Evolutionary conservation across 345 rosid genomes (phyloP).

Genomic region (Gynandropsis gynandra): DNA sequence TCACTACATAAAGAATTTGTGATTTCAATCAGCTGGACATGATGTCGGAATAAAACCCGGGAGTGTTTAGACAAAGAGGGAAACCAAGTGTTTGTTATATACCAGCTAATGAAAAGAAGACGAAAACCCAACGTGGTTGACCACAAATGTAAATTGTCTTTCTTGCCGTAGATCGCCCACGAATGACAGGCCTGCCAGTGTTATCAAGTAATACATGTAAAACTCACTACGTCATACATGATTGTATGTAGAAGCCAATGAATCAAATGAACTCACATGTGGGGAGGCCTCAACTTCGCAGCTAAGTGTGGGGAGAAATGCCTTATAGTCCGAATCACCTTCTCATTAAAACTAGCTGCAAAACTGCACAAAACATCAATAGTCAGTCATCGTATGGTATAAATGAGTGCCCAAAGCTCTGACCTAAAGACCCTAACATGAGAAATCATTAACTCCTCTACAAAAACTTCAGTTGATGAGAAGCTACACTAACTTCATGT

Average conservation of each 20-base stretch:
- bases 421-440: too few relatives aligned
- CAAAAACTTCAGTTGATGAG: background rate
- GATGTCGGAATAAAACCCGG: too few relatives aligned
- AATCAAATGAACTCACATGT: slow-evolving; percentile 42
- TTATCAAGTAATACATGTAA: background rate
- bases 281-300: slow-evolving; percentile 95
- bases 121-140: slow-evolving; percentile 29
- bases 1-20: slow-evolving; percentile 20
- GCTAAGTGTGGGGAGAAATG: slow-evolving; percentile 92
- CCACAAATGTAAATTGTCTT: slow-evolving; percentile 31
- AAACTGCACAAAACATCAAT: slow-evolving; percentile 38
- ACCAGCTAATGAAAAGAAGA: slow-evolving; percentile 26
- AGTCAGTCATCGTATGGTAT: too few relatives aligned
- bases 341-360: slow-evolving; percentile 86
- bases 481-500: slow-evolving; percentile 1
- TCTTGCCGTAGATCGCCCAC: slow-evolving; percentile 28
- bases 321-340: slow-evolving; percentile 71
- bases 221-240: background rate
- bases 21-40: slow-evolving; percentile 12
- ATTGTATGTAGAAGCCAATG: background rate
- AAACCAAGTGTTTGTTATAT: slow-evolving; percentile 2
- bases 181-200: slow-evolving; percentile 31
- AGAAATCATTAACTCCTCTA: too few relatives aligned
- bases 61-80: background rate
- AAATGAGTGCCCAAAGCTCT: too few relatives aligned